phyloP scores from a whole-genome alignment of 768 basidiomycete species.

The Candolleomyces eurysporus region DNA sequence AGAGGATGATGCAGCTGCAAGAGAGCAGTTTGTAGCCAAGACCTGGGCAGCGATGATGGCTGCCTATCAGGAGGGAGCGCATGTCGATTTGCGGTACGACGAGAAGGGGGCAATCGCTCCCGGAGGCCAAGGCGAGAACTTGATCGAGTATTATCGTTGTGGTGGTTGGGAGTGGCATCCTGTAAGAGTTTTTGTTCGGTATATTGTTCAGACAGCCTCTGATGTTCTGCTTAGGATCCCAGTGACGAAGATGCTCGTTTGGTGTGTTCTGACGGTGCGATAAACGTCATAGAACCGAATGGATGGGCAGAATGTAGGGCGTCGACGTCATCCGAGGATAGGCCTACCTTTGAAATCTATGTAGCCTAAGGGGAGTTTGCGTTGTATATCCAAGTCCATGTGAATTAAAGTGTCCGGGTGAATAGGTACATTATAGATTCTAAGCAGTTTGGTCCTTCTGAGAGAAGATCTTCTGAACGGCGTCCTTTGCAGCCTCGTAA shows the following conservation, averaged over 20 bases:
- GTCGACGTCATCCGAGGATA: conserved; percentile 18
- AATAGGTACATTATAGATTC: neutral
- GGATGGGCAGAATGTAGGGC: conserved; percentile 44
- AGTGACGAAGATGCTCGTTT: conserved; percentile 62
- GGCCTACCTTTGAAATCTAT: conserved; percentile 22
- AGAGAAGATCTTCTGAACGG: conserved; percentile 36
- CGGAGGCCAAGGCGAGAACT: conserved; percentile 45
- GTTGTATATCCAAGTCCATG: neutral
- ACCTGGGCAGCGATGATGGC: conserved; percentile 50
- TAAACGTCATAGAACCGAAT: conserved; percentile 57
- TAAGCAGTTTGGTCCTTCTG: conserved; percentile 19
- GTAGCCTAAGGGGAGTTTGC: neutral
- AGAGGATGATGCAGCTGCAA: conserved; percentile 39
- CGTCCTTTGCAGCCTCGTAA: conserved; percentile 54
- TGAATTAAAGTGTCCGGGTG: neutral
- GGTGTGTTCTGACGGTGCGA: conserved; percentile 78
- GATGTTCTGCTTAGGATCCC: conserved; percentile 43
- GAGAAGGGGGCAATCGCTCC: conserved; percentile 37
- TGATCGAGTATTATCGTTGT: conserved; percentile 79
- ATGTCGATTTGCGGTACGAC: conserved; percentile 60
- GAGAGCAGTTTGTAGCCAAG: conserved; percentile 52
- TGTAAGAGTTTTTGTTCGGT: conserved; percentile 40
- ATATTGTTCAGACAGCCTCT: neutral
- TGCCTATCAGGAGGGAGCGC: conserved; percentile 80
- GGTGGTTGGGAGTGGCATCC: conserved; percentile 87